phyloP scores from a whole-genome alignment of 2,329 filamentous ascomycete genomes.

The Epichloe aotearoae region DNA sequence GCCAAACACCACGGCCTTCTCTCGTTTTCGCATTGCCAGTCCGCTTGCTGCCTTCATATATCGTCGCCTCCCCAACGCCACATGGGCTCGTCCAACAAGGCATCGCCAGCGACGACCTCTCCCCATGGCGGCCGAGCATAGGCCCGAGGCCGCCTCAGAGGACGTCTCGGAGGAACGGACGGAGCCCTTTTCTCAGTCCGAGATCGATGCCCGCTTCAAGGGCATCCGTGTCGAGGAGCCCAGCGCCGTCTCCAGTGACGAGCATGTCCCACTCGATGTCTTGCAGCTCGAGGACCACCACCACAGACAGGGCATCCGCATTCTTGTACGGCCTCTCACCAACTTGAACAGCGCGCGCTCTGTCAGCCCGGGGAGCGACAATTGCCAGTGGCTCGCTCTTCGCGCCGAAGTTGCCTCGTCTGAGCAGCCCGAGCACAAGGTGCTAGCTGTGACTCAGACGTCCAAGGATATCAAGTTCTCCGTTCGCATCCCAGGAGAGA shows the following conservation, averaged over 20 bases:
- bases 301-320: conserved; percentile 42
- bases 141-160: conserved; percentile 23
- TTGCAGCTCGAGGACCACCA: conserved; percentile 38
- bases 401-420: conserved; percentile 39
- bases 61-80: conserved; percentile 1
- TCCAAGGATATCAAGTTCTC: conserved; percentile 47
- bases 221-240: conserved; percentile 31
- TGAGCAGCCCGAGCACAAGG: conserved; percentile 40
- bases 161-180: conserved; percentile 38
- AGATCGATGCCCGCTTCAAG: conserved; percentile 37
- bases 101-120: conserved; percentile 4
- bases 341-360: conserved; percentile 37
- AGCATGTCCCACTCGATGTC: conserved; percentile 39
- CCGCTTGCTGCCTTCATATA: conserved; percentile 1
- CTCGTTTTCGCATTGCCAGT: background rate
- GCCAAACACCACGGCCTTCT: background rate
- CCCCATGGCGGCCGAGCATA: conserved; percentile 32
- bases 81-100: conserved; percentile 3
- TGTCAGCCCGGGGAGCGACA: conserved; percentile 42
- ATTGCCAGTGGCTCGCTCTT: conserved; percentile 43
- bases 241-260: conserved; percentile 23
- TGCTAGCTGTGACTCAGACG: conserved; percentile 47
- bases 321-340: conserved; percentile 41
- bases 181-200: conserved; percentile 43
- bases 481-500: conserved; percentile 39